Evolutionary conservation across 129 eudicot genomes (phyloP).

Genomic region (Chrysanthemum makinoi): DNA sequence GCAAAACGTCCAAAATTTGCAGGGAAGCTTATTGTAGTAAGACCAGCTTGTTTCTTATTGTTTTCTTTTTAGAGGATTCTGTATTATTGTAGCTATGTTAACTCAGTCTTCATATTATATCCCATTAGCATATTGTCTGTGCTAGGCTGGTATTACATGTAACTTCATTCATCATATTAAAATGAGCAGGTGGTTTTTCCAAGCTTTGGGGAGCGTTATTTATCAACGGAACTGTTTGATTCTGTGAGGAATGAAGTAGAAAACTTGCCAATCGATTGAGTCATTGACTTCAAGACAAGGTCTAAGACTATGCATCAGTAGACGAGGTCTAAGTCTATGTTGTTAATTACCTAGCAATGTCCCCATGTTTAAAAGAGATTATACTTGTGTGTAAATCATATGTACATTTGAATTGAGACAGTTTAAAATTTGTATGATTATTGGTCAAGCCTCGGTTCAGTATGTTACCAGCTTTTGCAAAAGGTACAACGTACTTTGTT

Average conservation of each 20-base stretch:
- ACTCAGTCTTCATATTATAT: background rate
- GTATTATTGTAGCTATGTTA: background rate
- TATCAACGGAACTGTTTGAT: slow-evolving; percentile 61
- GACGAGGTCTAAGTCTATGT: too few relatives aligned
- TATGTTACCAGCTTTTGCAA: too few relatives aligned
- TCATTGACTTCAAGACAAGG: background rate
- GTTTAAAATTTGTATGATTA: too few relatives aligned
- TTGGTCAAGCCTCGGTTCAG: too few relatives aligned
- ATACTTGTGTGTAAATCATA: too few relatives aligned
- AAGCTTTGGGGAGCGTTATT: slow-evolving; percentile 68
- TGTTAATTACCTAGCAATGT: too few relatives aligned
- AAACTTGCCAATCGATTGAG: slow-evolving; percentile 41
- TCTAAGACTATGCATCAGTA: background rate
- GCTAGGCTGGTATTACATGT: background rate
- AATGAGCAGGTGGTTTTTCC: slow-evolving; percentile 50
- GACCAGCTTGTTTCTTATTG: slow-evolving; percentile 16
- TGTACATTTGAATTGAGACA: too few relatives aligned
- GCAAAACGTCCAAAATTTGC: slow-evolving; percentile 56
- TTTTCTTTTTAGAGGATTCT: background rate
- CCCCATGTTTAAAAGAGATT: too few relatives aligned
- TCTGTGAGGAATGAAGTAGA: slow-evolving; percentile 54
- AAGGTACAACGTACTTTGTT: too few relatives aligned
- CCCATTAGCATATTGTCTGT: background rate
- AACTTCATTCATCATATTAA: too few relatives aligned
- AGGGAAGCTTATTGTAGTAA: slow-evolving; percentile 73